Percentiles rank a stretch among this genome's conserved stretches.
These are phyloP conservation scores for Pseudopithomyces maydicus DNA, from an alignment of 2,329 filamentous ascomycete species.

Conservation along the genomic window DNA sequence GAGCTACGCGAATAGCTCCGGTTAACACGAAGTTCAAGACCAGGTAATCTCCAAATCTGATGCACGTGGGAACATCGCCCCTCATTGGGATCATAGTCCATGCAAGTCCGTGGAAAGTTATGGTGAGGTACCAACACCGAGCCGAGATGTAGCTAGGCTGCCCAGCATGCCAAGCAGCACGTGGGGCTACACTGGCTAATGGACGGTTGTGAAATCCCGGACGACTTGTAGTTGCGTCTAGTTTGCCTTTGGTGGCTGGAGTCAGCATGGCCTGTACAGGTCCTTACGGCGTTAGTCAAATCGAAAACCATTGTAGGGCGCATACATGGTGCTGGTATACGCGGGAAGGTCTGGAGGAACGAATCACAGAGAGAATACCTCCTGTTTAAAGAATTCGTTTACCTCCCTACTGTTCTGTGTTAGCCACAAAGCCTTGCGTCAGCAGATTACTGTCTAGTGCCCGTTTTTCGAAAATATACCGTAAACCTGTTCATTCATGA, in stretches of 20 bases:
- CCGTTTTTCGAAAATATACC: background rate
- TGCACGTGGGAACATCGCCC: constrained; percentile 27
- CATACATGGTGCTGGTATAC: background rate
- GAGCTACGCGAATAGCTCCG: constrained; percentile 6
- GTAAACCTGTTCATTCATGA: background rate
- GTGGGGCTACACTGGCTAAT: constrained; percentile 3
- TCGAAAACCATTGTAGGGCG: no score
- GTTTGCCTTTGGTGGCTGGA: no score
- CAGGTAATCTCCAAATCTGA: constrained; percentile 22
- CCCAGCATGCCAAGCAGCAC: constrained; percentile 5
- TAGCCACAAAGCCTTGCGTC: background rate
- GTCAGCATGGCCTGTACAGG: no score
- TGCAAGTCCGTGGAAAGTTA: background rate
- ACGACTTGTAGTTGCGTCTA: background rate
- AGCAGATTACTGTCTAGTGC: background rate
- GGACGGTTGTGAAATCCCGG: background rate
- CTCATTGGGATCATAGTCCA: background rate
- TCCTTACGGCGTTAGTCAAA: no score
- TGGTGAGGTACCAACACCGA: background rate
- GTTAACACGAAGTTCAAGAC: constrained; percentile 13
- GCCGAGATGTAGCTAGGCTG: background rate
- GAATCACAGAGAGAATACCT: background rate
- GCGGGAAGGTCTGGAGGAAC: background rate
- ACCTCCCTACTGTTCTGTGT: background rate
- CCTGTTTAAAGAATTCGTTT: background rate